Conservation (phyloP, 768 basidiomycete genomes). For the Solioccasus polychromus region DNA sequence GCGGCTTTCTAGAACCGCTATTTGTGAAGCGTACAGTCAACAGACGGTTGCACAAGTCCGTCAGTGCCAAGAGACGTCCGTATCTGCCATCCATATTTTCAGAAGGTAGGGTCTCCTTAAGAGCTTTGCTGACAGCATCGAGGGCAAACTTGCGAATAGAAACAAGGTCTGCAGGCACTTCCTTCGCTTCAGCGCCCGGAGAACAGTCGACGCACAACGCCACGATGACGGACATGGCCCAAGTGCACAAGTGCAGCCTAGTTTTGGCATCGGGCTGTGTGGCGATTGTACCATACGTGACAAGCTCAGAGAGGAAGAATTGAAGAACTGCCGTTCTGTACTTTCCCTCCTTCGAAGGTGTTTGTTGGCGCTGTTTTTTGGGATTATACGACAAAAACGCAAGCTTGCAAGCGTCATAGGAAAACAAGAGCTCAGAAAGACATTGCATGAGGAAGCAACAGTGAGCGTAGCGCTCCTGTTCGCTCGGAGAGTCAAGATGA, state of each 20-base stretch:
- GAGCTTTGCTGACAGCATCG: conserved; percentile 80
- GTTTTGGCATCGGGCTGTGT: conserved; percentile 56
- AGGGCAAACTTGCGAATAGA: conserved; percentile 91
- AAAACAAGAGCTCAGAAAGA: conserved; percentile 88
- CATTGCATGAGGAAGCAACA: conserved; percentile 87
- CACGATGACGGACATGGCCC: conserved; percentile 87
- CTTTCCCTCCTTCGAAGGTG: conserved; percentile 68
- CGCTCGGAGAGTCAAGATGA: conserved; percentile 11
- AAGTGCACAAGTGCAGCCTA: conserved; percentile 67
- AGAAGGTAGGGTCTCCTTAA: conserved; percentile 70
- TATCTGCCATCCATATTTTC: conserved; percentile 75
- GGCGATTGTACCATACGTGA: conserved; percentile 72
- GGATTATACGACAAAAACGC: conserved; percentile 79
- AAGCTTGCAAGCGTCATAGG: conserved; percentile 88
- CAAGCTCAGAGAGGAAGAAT: conserved; percentile 79
- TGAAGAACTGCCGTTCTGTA: conserved; percentile 66
- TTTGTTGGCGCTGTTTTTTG: conserved; percentile 53
- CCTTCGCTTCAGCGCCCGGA: conserved; percentile 65
- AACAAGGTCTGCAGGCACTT: conserved; percentile 73
- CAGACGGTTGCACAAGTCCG: conserved; percentile 85
- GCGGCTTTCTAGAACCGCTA: conserved; percentile 46
- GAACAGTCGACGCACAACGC: conserved; percentile 90
- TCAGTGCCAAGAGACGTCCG: conserved; percentile 81
- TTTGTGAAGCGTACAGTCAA: conserved; percentile 75
- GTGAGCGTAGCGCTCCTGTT: conserved; percentile 44